Evolutionary conservation across 2,329 filamentous ascomycete species (phyloP).

Genomic region (Aschersonia sp.): DNA sequence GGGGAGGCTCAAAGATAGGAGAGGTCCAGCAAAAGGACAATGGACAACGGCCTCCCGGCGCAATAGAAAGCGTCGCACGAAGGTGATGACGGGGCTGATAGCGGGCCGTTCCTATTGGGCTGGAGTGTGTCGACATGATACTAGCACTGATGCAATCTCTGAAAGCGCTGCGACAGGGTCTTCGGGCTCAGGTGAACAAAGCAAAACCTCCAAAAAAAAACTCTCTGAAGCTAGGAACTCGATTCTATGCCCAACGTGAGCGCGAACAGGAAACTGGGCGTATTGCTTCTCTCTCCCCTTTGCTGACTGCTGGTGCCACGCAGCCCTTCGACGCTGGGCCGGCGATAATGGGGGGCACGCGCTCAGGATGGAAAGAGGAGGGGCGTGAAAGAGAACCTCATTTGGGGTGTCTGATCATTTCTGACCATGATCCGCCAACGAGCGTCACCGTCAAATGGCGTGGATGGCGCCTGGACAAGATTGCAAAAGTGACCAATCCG

Average conservation of each 20-base stretch:
- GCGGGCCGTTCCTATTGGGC: constrained; percentile 3
- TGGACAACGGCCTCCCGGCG: no score
- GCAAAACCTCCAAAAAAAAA: not conserved
- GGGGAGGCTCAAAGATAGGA: no score
- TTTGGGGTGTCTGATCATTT: not conserved
- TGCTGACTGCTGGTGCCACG: no score
- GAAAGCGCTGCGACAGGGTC: not conserved
- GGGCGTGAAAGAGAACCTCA: not conserved
- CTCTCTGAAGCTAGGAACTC: not conserved
- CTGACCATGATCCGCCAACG: not conserved
- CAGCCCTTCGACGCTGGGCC: no score
- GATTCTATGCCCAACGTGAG: no score
- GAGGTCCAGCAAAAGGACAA: not conserved
- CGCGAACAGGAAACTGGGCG: no score
- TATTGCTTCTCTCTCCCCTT: no score
- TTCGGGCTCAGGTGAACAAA: not conserved
- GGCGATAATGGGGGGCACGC: not conserved
- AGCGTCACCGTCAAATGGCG: not conserved
- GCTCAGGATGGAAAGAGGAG: not conserved
- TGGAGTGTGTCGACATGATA: not conserved
- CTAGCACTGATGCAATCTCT: not conserved
- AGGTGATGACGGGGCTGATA: constrained; percentile 1
- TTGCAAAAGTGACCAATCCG: not conserved
- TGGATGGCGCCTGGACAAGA: not conserved
- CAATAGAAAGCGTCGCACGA: not conserved